Conservation (phyloP, 108 stramenopile species). For the Mayamaea pseudoterrestris region DNA sequence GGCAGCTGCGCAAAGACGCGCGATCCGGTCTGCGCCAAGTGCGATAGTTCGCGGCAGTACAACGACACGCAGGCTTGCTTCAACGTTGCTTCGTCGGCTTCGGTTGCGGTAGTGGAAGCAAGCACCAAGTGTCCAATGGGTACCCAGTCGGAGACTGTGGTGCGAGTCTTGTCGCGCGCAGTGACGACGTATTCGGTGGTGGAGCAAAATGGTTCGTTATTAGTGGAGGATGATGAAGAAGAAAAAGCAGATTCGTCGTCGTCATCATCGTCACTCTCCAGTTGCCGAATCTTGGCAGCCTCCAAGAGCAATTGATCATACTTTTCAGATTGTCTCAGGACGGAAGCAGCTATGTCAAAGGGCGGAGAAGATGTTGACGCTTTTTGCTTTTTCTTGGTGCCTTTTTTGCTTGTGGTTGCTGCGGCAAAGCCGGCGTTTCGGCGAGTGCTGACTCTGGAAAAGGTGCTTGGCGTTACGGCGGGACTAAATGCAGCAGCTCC, state of each 20-base stretch:
- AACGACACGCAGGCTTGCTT: slow-evolving; percentile 43
- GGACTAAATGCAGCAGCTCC: too few species aligned
- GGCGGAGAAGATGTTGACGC: slow-evolving; percentile 4
- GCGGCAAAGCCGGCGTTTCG: not conserved
- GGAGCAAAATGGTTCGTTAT: slow-evolving; percentile 9
- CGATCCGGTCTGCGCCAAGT: slow-evolving; percentile 39
- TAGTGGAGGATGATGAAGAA: not conserved
- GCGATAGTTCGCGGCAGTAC: slow-evolving; percentile 66
- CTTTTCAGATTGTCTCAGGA: slow-evolving; percentile 45
- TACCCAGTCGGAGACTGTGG: slow-evolving; percentile 55
- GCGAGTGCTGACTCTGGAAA: too few species aligned
- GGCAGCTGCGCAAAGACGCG: slow-evolving; percentile 42
- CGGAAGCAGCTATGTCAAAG: slow-evolving; percentile 49
- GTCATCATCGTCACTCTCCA: slow-evolving; percentile 14
- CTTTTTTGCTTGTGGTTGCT: slow-evolving; percentile 10
- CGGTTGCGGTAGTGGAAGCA: slow-evolving; percentile 18
- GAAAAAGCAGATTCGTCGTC: too few species aligned
- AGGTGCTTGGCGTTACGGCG: too few species aligned
- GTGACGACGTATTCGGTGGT: slow-evolving; percentile 56
- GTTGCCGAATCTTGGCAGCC: slow-evolving; percentile 27
- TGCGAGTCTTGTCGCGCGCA: slow-evolving; percentile 17
- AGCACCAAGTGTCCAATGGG: slow-evolving; percentile 65
- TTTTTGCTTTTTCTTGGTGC: slow-evolving; percentile 10
- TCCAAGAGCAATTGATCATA: slow-evolving; percentile 45
- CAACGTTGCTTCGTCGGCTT: slow-evolving; percentile 18